Percentiles rank a stretch among this genome's conserved stretches.
phyloP scores from a whole-genome alignment of 106 monocot genomes.

The Chionographis japonica region DNA sequence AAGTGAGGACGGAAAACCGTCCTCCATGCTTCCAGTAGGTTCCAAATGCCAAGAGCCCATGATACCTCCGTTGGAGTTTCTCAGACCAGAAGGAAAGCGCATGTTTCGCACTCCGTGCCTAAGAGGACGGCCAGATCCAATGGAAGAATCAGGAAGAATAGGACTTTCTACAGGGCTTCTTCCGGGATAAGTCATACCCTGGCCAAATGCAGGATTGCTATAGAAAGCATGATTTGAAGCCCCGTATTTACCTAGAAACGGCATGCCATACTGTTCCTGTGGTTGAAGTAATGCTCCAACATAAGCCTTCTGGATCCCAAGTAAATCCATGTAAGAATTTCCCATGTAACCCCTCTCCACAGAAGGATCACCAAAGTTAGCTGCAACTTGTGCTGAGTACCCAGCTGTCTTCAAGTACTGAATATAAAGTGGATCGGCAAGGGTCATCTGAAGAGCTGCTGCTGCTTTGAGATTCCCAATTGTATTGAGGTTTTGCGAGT shows the following conservation, averaged over 20 bases:
- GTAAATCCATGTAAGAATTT: constrained; percentile 45
- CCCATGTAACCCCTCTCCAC: constrained; percentile 46
- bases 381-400: constrained; percentile 45
- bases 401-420: constrained; percentile 58
- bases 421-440: constrained; percentile 45
- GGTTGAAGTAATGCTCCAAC: constrained; percentile 40
- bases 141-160: constrained; percentile 29
- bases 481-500: constrained; percentile 38
- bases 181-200: constrained; percentile 45
- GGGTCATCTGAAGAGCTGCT: constrained; percentile 33
- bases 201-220: constrained; percentile 46
- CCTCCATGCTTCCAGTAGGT: constrained; percentile 37
- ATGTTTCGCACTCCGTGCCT: constrained; percentile 48
- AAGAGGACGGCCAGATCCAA: constrained; percentile 56
- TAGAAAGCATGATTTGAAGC: constrained; percentile 48
- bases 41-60: constrained; percentile 46
- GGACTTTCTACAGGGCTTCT: constrained; percentile 53
- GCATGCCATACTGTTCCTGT: constrained; percentile 56
- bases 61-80: constrained; percentile 41
- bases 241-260: constrained; percentile 45
- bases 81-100: constrained; percentile 44
- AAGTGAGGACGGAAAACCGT: constrained; percentile 59
- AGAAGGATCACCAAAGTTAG: constrained; percentile 29
- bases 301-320: constrained; percentile 57
- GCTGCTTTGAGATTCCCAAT: constrained; percentile 20